Evolutionary conservation across 176 grass and related monocot genomes (phyloP).

Genomic region (Triticum dicoccoides): DNA sequence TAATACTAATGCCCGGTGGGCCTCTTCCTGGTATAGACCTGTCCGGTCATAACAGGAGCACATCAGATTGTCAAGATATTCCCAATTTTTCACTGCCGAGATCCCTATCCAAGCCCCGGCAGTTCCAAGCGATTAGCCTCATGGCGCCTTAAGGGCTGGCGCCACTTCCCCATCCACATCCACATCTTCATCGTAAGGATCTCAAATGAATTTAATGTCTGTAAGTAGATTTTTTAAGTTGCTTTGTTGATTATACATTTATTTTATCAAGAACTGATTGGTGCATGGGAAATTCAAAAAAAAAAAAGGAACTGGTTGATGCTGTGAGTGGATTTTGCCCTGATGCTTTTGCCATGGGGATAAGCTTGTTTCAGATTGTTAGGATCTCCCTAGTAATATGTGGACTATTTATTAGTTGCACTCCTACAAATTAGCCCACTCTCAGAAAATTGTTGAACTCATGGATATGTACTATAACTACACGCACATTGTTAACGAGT

Average conservation of each 20-base stretch:
- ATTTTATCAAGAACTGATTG: background rate
- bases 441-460: background rate
- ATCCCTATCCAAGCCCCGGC: background rate
- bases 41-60: no score
- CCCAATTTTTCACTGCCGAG: background rate
- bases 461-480: background rate
- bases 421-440: background rate
- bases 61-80: background rate
- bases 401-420: background rate
- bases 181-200: background rate
- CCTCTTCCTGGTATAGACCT: no score
- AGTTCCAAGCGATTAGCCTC: background rate
- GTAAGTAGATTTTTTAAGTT: background rate
- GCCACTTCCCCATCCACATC: no score
- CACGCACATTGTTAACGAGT: background rate
- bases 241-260: background rate
- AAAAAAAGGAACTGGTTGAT: background rate
- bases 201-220: background rate
- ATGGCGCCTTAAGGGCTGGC: no score
- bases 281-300: no score
- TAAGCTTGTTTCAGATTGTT: background rate
- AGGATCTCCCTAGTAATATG: background rate
- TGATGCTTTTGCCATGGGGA: background rate
- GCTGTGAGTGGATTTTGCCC: background rate
- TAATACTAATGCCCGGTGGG: no score